phyloP scores from a whole-genome alignment of 805 yeast species.

The Kluyveromyces nonfermentans region DNA sequence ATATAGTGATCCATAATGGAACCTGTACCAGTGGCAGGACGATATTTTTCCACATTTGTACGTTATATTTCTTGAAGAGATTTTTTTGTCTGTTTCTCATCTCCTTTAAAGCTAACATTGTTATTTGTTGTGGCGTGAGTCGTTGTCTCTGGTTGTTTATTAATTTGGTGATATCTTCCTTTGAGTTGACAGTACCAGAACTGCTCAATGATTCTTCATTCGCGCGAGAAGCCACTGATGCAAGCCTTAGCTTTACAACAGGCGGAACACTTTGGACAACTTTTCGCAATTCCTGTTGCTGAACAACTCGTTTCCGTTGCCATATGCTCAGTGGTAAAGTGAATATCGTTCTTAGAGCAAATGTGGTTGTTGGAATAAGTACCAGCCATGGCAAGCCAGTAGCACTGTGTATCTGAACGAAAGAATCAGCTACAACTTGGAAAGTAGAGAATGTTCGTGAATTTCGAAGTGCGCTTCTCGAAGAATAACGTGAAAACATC shows the following conservation, averaged over 20 bases:
- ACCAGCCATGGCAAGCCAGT: slow-evolving; percentile 77
- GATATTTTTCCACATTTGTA: slow-evolving; percentile 74
- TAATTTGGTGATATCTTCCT: slow-evolving; percentile 23
- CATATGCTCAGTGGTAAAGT: slow-evolving; percentile 73
- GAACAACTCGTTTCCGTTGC: slow-evolving; percentile 59
- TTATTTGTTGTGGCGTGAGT: slow-evolving; percentile 70
- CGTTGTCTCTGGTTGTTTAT: slow-evolving; percentile 22
- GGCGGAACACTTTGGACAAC: slow-evolving; percentile 69
- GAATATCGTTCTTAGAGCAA: slow-evolving; percentile 51
- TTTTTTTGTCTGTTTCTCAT: slow-evolving; percentile 61
- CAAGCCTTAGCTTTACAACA: slow-evolving; percentile 46
- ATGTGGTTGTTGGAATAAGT: slow-evolving; percentile 64
- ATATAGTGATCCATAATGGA: slow-evolving; percentile 78
- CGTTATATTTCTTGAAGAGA: slow-evolving; percentile 55
- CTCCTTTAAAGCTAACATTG: slow-evolving; percentile 67
- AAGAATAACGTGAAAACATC: background rate
- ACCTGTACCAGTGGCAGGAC: slow-evolving; percentile 72
- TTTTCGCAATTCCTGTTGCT: slow-evolving; percentile 65
- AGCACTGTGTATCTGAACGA: slow-evolving; percentile 35
- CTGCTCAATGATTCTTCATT: slow-evolving; percentile 11
- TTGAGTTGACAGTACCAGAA: slow-evolving; percentile 12
- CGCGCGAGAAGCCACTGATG: slow-evolving; percentile 23
- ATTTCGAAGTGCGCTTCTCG: background rate
- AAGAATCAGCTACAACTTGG: slow-evolving; percentile 17
- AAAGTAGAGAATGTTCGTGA: slow-evolving; percentile 11